Evolutionary conservation across 148 eudicot genomes (phyloP), one percentile per base, ranked within the genome.

Genomic region (Vaccinium vitisidaea): DNA sequence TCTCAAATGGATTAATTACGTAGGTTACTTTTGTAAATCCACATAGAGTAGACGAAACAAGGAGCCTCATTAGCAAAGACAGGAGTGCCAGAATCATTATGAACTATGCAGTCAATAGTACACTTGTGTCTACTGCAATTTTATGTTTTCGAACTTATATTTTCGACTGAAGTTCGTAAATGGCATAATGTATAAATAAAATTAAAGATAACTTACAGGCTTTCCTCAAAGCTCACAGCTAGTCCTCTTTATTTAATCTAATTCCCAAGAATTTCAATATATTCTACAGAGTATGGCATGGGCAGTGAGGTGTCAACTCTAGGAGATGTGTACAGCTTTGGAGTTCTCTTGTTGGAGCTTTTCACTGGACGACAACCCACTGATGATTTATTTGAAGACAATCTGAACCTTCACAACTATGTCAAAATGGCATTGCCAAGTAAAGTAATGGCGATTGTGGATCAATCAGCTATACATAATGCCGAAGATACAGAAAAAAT

Each of bases 311-410:
- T 76, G 1, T 75, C 59, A 53, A 75, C 58, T 23, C 27, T 39
- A 48, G 85, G 85, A 75, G 85, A 83, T 43, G 69, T 83, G 21
- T 75, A 83, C 55, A 59, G 59, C 85, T 88, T 43, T 23, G 90
- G 88, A 43, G 81, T 88, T 46, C 83, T 61, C 27, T 61, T 61
- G 82, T 77, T 88, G 73, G 90, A 88, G 70, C 80, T 88, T 53
- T 83, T 88, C 75, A 88, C 84, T 0, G 79, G 86, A 27, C 74
- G 13, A 76, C 39, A 75, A 56, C 89, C 87, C 11, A 85, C 86
- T 6, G 82, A 85, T 53, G 86, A 80, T 10, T 49, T 46, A 32
- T 85, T 80, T 6, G 58, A 63, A 82, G 89, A 86, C 19, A 65
- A 80, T 39, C 11, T 84, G 30, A 85, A 79, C 78, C 81, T 86